A percentile compares a stretch with the other conserved stretches of the same genome.
These are phyloP conservation scores for Heteromeles arbutifolia DNA, from an alignment of 306 rosid genomes.

Conservation along the genomic window DNA sequence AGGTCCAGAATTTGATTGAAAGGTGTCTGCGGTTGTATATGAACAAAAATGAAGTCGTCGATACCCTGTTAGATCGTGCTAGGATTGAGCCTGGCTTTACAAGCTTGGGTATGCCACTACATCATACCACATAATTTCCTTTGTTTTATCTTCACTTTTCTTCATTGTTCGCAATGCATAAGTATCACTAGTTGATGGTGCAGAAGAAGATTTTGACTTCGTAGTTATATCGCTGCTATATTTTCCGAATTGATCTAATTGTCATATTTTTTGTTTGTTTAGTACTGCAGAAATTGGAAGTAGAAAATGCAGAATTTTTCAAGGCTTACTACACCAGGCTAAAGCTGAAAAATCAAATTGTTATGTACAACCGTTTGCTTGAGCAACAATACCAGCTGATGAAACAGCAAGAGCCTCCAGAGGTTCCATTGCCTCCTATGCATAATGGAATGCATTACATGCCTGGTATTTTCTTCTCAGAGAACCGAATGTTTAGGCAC, in stretches of 20 bases:
- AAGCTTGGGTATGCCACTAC: constrained; percentile 3
- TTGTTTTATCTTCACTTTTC: neutral
- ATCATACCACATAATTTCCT: neutral
- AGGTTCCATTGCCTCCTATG: constrained; percentile 79
- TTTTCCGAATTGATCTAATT: neutral
- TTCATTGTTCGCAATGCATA: neutral
- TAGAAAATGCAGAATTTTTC: constrained; percentile 8
- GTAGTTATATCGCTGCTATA: neutral
- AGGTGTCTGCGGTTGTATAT: constrained; percentile 12
- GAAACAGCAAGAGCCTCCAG: constrained; percentile 30
- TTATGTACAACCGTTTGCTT: neutral
- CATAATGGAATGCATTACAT: constrained; percentile 51
- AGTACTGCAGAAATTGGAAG: constrained; percentile 18
- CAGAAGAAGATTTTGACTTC: neutral
- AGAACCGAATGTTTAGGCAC: neutral
- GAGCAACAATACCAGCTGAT: constrained; percentile 9
- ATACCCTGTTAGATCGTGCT: constrained; percentile 2
- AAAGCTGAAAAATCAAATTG: constrained; percentile 1
- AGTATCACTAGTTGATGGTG: neutral
- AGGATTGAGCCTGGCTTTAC: constrained; percentile 16
- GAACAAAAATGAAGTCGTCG: constrained; percentile 1
- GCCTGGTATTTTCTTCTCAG: constrained; percentile 57
- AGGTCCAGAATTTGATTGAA: constrained; percentile 22
- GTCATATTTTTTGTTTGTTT: neutral
- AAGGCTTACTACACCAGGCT: constrained; percentile 6